Percentiles rank a stretch among this genome's conserved stretches.
Conservation (phyloP, 2,329 filamentous ascomycete genomes). For the Tricladium varicosporioides region DNA sequence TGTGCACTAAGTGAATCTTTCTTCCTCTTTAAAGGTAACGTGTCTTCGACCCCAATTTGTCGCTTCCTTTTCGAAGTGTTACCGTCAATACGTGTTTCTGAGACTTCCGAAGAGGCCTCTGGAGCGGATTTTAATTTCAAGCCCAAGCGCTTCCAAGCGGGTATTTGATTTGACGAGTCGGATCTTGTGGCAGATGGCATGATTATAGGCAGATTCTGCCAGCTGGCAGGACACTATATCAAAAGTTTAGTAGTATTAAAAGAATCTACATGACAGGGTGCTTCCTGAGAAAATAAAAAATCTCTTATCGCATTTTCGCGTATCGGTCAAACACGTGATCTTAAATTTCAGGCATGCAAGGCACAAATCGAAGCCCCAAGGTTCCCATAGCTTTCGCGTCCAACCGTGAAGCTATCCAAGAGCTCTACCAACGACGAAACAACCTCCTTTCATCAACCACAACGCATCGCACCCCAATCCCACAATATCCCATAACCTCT, state of each 20-base stretch:
- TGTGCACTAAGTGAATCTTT: slow-evolving; percentile 21
- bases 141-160: slow-evolving; percentile 60
- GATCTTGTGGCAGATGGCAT: slow-evolving; percentile 26
- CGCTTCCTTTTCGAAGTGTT: slow-evolving; percentile 29
- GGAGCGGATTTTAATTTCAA: slow-evolving; percentile 54
- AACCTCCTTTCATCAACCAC: slow-evolving; percentile 8
- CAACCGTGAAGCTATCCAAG: slow-evolving; percentile 9
- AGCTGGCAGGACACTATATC: slow-evolving; percentile 8
- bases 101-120: slow-evolving; percentile 15
- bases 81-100: too few species aligned
- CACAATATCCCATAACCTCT: neutral
- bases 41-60: slow-evolving; percentile 17
- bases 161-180: slow-evolving; percentile 35
- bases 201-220: slow-evolving; percentile 5
- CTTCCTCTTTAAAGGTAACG: slow-evolving; percentile 26
- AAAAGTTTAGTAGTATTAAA: slow-evolving; percentile 12
- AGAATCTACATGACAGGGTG: slow-evolving; percentile 2
- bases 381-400: slow-evolving; percentile 15
- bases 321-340: neutral
- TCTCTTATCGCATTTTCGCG: neutral
- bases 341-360: slow-evolving; percentile 2
- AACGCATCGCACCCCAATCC: neutral
- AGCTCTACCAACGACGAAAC: neutral
- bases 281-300: slow-evolving; percentile 7
- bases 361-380: slow-evolving; percentile 6